These are phyloP conservation scores for Monosporascus sp. DNA, from an alignment of 2,329 filamentous ascomycete species.

Conservation along the genomic window DNA sequence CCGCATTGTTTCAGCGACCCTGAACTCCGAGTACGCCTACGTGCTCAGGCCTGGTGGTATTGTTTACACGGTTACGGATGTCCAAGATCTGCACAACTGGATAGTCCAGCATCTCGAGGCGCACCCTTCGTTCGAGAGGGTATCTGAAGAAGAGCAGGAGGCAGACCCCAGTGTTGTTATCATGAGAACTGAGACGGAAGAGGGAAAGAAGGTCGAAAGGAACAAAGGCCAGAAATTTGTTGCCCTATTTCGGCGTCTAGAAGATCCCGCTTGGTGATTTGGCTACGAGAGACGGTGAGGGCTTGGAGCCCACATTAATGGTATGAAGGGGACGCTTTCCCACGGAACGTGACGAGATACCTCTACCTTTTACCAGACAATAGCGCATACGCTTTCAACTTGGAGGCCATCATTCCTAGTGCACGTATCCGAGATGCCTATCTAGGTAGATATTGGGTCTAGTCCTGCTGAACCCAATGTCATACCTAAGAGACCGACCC, in stretches of 20 bases:
- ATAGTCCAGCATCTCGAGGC: slow-evolving; percentile 82
- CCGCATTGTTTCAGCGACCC: slow-evolving; percentile 79
- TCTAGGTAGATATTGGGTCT: too few species aligned
- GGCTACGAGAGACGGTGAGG: neutral
- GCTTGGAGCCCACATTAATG: neutral
- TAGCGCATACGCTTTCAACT: neutral
- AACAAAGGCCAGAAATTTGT: slow-evolving; percentile 90
- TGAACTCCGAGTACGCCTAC: slow-evolving; percentile 92
- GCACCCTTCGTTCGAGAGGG: slow-evolving; percentile 73
- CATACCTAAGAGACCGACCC: too few species aligned
- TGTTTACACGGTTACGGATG: slow-evolving; percentile 95
- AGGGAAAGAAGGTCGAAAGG: slow-evolving; percentile 91
- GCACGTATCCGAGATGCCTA: too few species aligned
- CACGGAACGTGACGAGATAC: neutral
- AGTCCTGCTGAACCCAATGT: too few species aligned
- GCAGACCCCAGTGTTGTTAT: slow-evolving; percentile 65
- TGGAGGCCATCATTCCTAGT: too few species aligned
- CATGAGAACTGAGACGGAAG: slow-evolving; percentile 85
- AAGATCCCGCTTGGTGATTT: slow-evolving; percentile 69
- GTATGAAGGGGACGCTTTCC: neutral
- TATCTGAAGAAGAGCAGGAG: slow-evolving; percentile 62
- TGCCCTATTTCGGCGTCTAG: slow-evolving; percentile 75
- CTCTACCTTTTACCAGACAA: neutral
- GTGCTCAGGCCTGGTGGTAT: slow-evolving; percentile 77
- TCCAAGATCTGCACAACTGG: slow-evolving; percentile 89